Percentiles rank a stretch among this genome's conserved stretches.
These are phyloP conservation scores for Plasmodium falciparum DNA, from an alignment of 169 alveolate species.

Conservation along the genomic window DNA sequence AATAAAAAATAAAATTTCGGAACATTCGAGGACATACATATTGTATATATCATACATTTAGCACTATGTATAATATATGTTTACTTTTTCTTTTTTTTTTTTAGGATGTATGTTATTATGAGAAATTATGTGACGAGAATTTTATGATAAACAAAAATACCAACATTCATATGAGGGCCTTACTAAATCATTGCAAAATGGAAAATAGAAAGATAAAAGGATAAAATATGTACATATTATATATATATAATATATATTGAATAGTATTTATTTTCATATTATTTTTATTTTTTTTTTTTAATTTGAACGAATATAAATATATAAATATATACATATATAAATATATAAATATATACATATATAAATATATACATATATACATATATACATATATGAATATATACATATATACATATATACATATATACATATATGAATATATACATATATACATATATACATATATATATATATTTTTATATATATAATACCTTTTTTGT, in stretches of 20 bases:
- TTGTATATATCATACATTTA: not conserved
- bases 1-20: not conserved
- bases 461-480: no score
- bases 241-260: not conserved
- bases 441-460: no score
- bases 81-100: slow-evolving; percentile 2
- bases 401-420: no score
- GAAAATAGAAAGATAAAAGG: slow-evolving; percentile 11
- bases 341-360: no score
- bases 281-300: not conserved
- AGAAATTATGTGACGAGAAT: slow-evolving; percentile 40
- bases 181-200: slow-evolving; percentile 12
- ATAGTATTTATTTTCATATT: no score
- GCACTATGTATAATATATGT: not conserved
- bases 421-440: no score
- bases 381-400: no score
- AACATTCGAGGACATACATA: not conserved
- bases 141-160: slow-evolving; percentile 41
- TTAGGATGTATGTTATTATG: slow-evolving; percentile 70
- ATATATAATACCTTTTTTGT: no score
- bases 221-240: not conserved
- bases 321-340: no score
- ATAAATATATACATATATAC: no score
- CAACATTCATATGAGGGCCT: slow-evolving; percentile 29
- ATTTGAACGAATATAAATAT: not conserved